Evolutionary conservation across 2,329 filamentous ascomycete species (phyloP).

Genomic region (Cercospora sesami): DNA sequence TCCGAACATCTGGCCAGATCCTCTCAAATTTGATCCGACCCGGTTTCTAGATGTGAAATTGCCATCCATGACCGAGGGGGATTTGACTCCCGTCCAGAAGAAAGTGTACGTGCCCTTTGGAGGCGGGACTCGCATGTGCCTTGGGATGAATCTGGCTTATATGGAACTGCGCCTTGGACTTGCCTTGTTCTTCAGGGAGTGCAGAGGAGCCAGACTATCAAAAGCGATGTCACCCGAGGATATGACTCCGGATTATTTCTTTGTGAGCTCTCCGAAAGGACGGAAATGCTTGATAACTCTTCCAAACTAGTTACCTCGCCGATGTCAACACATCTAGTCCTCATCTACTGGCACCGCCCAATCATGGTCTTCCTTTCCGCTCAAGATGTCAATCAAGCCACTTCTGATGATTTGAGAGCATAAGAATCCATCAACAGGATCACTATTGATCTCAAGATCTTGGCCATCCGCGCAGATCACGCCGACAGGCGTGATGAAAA

Average conservation of each 20-base stretch:
- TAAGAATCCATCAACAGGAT: constrained; percentile 39
- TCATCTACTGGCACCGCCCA: constrained; percentile 47
- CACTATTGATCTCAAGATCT: constrained; percentile 43
- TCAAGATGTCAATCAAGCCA: constrained; percentile 50
- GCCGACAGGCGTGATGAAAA: constrained; percentile 46
- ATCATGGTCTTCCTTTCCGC: constrained; percentile 44
- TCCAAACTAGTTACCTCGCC: background rate
- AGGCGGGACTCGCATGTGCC: constrained; percentile 25
- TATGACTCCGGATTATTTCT: constrained; percentile 26
- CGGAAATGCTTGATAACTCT: constrained; percentile 21
- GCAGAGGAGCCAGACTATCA: constrained; percentile 24
- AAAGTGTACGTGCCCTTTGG: constrained; percentile 28
- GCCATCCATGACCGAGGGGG: constrained; percentile 23
- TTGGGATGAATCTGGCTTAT: constrained; percentile 25
- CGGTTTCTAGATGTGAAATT: constrained; percentile 24
- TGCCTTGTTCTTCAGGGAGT: constrained; percentile 30
- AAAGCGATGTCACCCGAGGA: constrained; percentile 20
- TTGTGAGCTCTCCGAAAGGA: constrained; percentile 24
- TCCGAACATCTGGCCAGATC: constrained; percentile 24
- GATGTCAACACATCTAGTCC: background rate
- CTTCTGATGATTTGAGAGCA: constrained; percentile 43
- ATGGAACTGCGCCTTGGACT: constrained; percentile 28
- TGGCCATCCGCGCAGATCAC: constrained; percentile 44
- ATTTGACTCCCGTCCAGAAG: constrained; percentile 22
- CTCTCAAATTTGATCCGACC: constrained; percentile 20